phyloP scores from a whole-genome alignment of 345 rosid genomes.

The thale cress (Arabidopsis thaliana) region DNA sequence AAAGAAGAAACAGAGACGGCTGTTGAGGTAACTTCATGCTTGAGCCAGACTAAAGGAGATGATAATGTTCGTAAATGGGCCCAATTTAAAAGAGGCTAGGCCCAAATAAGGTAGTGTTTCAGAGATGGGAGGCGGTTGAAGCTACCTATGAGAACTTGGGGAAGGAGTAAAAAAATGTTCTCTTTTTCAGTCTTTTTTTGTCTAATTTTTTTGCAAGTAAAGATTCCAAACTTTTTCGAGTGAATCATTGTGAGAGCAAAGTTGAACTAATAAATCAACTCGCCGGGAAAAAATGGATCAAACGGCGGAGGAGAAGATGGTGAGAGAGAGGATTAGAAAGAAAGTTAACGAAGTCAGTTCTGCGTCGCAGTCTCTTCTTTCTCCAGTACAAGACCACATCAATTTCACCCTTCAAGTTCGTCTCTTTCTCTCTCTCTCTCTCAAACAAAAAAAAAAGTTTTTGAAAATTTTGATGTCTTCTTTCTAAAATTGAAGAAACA shows the following conservation, averaged over 20 bases:
- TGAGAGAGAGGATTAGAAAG: conserved; percentile 67
- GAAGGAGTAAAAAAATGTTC: conserved; percentile 1
- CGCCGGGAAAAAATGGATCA: conserved; percentile 57
- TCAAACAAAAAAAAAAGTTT: not conserved
- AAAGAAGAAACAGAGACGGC: not conserved
- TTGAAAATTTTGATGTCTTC: not conserved
- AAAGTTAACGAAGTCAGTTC: conserved; percentile 71
- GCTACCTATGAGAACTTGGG: conserved; percentile 23
- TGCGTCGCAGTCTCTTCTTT: conserved; percentile 73
- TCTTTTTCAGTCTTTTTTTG: not conserved
- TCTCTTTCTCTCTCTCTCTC: not conserved
- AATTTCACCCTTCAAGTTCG: conserved; percentile 89
- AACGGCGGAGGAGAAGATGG: conserved; percentile 63
- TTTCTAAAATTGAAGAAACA: not conserved
- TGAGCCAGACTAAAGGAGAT: not conserved
- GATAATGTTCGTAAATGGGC: not conserved
- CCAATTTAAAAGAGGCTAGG: not conserved
- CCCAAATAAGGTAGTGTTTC: not conserved
- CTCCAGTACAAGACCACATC: conserved; percentile 83
- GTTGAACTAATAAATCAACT: conserved; percentile 40
- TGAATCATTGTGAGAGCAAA: not conserved
- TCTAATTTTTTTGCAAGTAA: not conserved
- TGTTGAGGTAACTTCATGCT: not conserved
- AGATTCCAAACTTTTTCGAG: conserved; percentile 14
- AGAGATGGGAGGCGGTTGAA: conserved; percentile 24